Evolutionary conservation across 129 eudicot species (phyloP), one percentile per base, ranked within the genome.

Genomic region (Chrysanthemum lavandulifolium): DNA sequence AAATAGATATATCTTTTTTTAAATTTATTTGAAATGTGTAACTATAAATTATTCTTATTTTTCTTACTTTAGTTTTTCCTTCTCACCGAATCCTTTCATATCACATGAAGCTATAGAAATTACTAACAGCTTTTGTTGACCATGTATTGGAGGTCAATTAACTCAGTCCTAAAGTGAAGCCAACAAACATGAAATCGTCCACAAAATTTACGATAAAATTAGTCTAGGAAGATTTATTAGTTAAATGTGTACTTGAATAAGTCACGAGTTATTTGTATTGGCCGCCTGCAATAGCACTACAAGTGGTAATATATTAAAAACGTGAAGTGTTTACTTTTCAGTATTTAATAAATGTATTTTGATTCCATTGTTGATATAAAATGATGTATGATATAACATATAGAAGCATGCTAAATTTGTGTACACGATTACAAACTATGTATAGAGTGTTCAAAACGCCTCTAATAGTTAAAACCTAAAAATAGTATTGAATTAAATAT

Each of bases 231-330:
- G 68, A 58, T 56, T 29, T 0, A 18, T 68, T 58, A 47, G 69
- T 52, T 52, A 51, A 19, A 50, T 69, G 36, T 69, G 54, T 61
- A 62, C 65, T 51, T 51, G 71, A 77, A 61, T 27, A 61, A 61
- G 81, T 69, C 76, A 50, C 25, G 11, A 33, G 0, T 53, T 11
- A 23, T 65, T 40, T 2, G 52, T 36, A 51, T 61, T 69, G 70
- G 71, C 61, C 65, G 71, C 15, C 71, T 61, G 51, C 76, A 47
- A 8, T 15, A 60, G 1, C 49, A 61, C 18, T 27, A 72, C 49
- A 47, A 48, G 54, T 18, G 57, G 10, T 76, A 29, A 27, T 19
- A 23, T 4, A 15, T 19, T 19, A 56, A 54, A 43, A 13, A 15
- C 2, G 13, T n/a, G 52, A 25, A 8, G 0, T 31, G 10, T 31